Conservation (phyloP, 768 basidiomycete species). For the Mycena capillaripes region DNA sequence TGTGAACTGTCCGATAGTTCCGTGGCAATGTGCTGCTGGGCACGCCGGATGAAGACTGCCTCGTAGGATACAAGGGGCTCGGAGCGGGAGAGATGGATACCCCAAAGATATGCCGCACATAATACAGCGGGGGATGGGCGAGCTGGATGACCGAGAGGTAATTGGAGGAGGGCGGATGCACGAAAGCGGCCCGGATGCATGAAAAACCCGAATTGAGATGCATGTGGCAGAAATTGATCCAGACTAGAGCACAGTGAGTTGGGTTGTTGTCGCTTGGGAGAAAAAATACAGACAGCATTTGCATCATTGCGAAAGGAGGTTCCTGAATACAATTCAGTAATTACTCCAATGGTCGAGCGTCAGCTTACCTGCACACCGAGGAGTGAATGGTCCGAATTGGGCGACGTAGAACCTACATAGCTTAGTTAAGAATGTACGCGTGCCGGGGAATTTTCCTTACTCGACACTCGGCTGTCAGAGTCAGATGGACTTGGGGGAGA, state of each 20-base stretch:
- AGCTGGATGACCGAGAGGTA: slow-evolving; percentile 32
- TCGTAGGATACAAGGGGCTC: slow-evolving; percentile 36
- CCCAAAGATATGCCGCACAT: slow-evolving; percentile 36
- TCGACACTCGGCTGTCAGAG: slow-evolving; percentile 22
- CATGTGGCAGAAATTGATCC: slow-evolving; percentile 37
- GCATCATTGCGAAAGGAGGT: slow-evolving; percentile 30
- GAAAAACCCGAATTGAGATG: slow-evolving; percentile 37
- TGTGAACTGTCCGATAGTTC: slow-evolving; percentile 32
- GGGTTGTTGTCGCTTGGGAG: too few species aligned
- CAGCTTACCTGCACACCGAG: slow-evolving; percentile 25
- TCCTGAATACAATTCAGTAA: slow-evolving; percentile 14
- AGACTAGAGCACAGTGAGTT: slow-evolving; percentile 18
- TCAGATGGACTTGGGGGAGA: slow-evolving; percentile 24
- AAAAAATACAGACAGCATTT: slow-evolving; percentile 22
- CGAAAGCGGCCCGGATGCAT: slow-evolving; percentile 34
- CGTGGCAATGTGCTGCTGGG: slow-evolving; percentile 35
- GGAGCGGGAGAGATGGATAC: slow-evolving; percentile 34
- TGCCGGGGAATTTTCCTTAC: background rate
- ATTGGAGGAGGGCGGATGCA: slow-evolving; percentile 31
- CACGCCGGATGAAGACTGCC: slow-evolving; percentile 33
- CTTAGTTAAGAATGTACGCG: background rate
- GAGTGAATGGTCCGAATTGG: slow-evolving; percentile 22
- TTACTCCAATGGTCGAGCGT: too few species aligned
- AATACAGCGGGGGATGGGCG: slow-evolving; percentile 35
- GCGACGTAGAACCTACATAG: slow-evolving; percentile 25